Evolutionary conservation across 306 rosid species (phyloP).

Genomic region (Comarum palustre): DNA sequence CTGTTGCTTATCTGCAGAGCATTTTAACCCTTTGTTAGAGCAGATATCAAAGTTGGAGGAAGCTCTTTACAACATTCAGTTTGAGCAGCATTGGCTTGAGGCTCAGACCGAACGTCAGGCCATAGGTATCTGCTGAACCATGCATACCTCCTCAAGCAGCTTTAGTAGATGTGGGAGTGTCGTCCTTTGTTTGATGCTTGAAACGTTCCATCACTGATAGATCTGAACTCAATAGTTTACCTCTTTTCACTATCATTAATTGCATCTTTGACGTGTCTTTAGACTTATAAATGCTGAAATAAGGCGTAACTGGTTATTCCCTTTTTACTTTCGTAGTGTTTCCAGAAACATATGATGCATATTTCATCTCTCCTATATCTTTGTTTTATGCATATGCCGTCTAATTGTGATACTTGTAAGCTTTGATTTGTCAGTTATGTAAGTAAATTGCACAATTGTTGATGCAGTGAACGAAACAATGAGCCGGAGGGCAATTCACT

Average conservation of each 20-base stretch:
- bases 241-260: not conserved
- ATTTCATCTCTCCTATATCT: not conserved
- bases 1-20: constrained; percentile 45
- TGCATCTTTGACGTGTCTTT: not conserved
- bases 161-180: not conserved
- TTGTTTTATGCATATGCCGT: not conserved
- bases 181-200: not conserved
- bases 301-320: not conserved
- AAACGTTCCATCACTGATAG: not conserved
- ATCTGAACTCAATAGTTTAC: not conserved
- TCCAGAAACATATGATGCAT: not conserved
- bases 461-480: constrained; percentile 51
- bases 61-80: constrained; percentile 71
- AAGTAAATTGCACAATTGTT: not conserved
- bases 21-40: constrained; percentile 50
- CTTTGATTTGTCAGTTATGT: not conserved
- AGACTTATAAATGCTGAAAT: not conserved
- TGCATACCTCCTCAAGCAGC: not conserved
- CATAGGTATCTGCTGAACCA: constrained; percentile 36
- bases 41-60: constrained; percentile 66
- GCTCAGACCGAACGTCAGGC: constrained; percentile 80
- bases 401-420: not conserved
- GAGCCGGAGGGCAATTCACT: constrained; percentile 54
- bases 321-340: not conserved
- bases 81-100: constrained; percentile 84